These are phyloP conservation scores for Sphaerulina vaccinii DNA, from an alignment of 2,329 filamentous ascomycete genomes.

Conservation along the genomic window DNA sequence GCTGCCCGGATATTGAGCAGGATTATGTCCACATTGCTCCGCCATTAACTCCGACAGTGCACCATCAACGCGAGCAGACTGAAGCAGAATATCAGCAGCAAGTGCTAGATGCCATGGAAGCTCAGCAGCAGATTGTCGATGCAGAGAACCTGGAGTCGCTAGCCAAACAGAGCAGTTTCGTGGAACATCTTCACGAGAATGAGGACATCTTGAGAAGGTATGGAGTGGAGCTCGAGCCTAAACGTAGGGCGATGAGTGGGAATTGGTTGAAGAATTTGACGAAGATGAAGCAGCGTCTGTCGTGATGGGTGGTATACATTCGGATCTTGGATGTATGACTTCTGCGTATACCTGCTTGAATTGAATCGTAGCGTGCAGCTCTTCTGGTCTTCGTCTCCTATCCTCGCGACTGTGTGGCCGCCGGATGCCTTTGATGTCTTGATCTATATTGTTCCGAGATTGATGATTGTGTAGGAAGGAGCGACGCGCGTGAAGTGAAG, in stretches of 20 bases:
- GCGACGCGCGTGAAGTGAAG: neutral
- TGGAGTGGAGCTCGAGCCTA: slow-evolving; percentile 1
- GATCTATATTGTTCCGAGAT: neutral
- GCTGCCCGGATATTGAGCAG: no score
- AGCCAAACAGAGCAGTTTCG: slow-evolving; percentile 4
- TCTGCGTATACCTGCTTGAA: no score
- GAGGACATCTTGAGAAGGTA: slow-evolving; percentile 8
- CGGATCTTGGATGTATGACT: no score
- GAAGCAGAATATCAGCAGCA: neutral
- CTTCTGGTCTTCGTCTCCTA: no score
- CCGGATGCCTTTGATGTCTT: neutral
- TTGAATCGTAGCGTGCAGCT: no score
- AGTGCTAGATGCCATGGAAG: neutral
- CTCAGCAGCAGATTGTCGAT: neutral
- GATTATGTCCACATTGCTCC: no score
- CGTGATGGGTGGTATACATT: neutral
- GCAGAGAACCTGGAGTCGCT: no score
- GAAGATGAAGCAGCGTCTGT: neutral
- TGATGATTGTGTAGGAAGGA: neutral
- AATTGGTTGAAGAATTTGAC: slow-evolving; percentile 5
- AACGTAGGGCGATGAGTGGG: neutral
- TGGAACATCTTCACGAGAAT: slow-evolving; percentile 16
- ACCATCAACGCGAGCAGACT: no score
- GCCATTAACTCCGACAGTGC: no score
- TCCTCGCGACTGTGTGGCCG: no score